Evolutionary conservation across 192 early-diverging fungal species (phyloP), one percentile per base, ranked within the genome.

Genomic region (Coemansia sp.): DNA sequence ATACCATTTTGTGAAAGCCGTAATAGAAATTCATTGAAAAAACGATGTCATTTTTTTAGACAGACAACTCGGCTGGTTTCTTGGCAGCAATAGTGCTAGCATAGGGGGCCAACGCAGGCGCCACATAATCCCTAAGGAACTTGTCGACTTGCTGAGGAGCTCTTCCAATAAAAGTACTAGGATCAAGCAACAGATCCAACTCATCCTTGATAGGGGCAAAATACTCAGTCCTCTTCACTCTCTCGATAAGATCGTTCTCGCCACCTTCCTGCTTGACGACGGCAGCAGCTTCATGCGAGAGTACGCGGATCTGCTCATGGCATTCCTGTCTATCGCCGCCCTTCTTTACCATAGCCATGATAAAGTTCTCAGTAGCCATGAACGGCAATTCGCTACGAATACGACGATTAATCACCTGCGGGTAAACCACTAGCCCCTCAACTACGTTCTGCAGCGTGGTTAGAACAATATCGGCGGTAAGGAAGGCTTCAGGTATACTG

Each of bases 301-400:
- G 86, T 22, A 99, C 96, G 64, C 97, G 92, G 77, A 99, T 97
- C 79, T 97, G 88, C 78, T 99, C 97, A 81, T 99, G 97, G 73
- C 95, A 97, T 62, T 90, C 90, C 79, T 99, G 96, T 51, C 96
- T 86, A 81, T 99, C 96, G 34, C 94, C 97, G 44, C 94, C 96
- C 77, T 90, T 92, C 87, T 95, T 95, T 46, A 98, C 96, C 91
- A 97, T 95, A 41, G 93, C 96, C 96, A 99, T 99, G 84, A 99
- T 99, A 61, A 99, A 88, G 86, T 99, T 99, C 82, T 99, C 97
- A 24, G 97, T 99, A n/a, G 97, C 97, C 97, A 98, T 99, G 82
- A 99, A 99, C 55, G 97, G 97, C 46, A 99, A 85, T 80, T 99
- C 97, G 82, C 96, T 94, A 65, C 80, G 67, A 82, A 99, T 98